Percentiles rank a stretch among this genome's conserved stretches.
These are phyloP conservation scores for Choiromyces venosus DNA, from an alignment of 495 filamentous ascomycete species.

Conservation along the genomic window DNA sequence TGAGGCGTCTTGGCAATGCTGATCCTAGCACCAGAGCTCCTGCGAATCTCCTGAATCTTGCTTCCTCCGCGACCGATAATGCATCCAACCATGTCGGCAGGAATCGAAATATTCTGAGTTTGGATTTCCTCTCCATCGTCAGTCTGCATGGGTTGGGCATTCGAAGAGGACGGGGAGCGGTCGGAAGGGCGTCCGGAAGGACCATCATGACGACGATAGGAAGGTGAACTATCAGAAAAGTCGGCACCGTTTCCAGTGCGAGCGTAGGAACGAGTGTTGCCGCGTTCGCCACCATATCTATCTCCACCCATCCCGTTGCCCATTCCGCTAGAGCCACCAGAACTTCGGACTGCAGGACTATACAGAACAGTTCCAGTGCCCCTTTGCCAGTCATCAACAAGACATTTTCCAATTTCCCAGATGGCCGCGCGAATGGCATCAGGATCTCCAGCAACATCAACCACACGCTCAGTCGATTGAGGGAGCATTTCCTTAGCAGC, in stretches of 20 bases:
- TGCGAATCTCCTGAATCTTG: conserved; percentile 97
- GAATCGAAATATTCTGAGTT: conserved; percentile 99
- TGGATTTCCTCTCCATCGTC: conserved; percentile 97
- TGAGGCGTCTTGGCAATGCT: conserved; percentile 98
- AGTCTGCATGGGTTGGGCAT: conserved; percentile 70
- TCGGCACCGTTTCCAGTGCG: conserved; percentile 95
- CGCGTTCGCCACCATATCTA: conserved; percentile 46
- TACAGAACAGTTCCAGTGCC: conserved; percentile 95
- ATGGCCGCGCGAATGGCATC: conserved; percentile 90
- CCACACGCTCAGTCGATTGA: conserved; percentile 96
- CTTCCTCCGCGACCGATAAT: conserved; percentile 90
- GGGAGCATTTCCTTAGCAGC: conserved; percentile 99
- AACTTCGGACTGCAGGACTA: conserved; percentile 86
- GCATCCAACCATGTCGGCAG: conserved; percentile 98
- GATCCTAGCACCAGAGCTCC: conserved; percentile 91
- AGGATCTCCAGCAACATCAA: conserved; percentile 88
- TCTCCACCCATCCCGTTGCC: conserved; percentile 41
- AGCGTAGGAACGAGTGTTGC: conserved; percentile 63
- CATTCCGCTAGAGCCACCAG: conserved; percentile 50
- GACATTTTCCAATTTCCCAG: conserved; percentile 98
- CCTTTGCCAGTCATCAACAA: conserved; percentile 95
- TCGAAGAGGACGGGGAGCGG: conserved; percentile 74
- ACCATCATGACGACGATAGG: conserved; percentile 30
- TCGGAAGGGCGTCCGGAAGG: conserved; percentile 54
- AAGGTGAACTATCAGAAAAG: conserved; percentile 68